Conservation (phyloP, 331 rosid genomes). For the Saraca asoca region DNA sequence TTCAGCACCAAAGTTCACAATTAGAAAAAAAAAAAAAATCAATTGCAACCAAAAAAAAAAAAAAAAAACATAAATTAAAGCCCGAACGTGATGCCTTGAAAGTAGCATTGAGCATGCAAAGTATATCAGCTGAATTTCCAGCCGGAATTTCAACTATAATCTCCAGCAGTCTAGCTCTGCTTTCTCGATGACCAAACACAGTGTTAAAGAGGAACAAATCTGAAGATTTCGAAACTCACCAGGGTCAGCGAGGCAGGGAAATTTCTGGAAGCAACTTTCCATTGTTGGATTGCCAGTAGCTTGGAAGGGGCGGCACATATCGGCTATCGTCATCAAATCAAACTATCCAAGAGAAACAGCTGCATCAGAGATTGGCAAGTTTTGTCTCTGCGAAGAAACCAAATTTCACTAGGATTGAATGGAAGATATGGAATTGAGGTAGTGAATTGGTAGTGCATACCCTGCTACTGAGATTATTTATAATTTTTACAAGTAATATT, state of each 20-base stretch:
- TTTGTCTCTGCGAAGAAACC: conserved; percentile 19
- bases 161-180: not conserved
- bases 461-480: no score
- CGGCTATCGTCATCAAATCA: conserved; percentile 51
- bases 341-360: conserved; percentile 4
- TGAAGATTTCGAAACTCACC: conserved; percentile 43
- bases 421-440: no score
- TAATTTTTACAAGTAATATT: no score
- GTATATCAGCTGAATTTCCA: not conserved
- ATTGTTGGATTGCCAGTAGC: conserved; percentile 49
- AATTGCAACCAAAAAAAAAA: no score
- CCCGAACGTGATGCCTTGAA: no score
- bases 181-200: conserved; percentile 35
- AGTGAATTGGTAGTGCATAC: no score
- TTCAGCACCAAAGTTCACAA: not conserved
- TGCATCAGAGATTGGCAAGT: conserved; percentile 28
- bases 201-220: not conserved
- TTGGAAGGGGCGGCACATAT: conserved; percentile 41
- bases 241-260: conserved; percentile 85
- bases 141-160: not conserved
- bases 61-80: not conserved
- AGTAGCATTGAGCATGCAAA: conserved; percentile 18
- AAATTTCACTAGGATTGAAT: not conserved
- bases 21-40: no score
- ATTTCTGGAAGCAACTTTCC: conserved; percentile 53